Evolutionary conservation across 257 asterid genomes (phyloP).

Genomic region (Solanum bukasovii): DNA sequence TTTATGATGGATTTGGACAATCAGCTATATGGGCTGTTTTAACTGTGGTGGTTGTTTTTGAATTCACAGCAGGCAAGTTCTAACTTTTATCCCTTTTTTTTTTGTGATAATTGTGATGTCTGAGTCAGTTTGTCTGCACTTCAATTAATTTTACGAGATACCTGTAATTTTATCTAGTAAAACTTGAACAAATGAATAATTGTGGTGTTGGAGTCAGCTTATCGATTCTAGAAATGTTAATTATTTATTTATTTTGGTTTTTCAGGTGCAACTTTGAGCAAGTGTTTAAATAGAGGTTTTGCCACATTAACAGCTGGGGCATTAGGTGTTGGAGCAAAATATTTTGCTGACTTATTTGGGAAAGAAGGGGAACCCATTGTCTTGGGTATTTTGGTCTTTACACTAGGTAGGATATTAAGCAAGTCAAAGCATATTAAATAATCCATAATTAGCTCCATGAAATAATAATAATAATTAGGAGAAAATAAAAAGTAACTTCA

Average conservation of each 20-base stretch:
- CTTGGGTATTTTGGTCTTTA: conserved; percentile 50
- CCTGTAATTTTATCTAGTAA: background rate
- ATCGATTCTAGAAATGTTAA: background rate
- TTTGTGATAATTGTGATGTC: background rate
- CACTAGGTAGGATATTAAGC: conserved; percentile 28
- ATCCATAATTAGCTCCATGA: background rate
- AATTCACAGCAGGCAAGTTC: conserved; percentile 23
- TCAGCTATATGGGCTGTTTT: conserved; percentile 34
- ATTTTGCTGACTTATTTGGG: conserved; percentile 52
- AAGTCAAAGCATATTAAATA: background rate
- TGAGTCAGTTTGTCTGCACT: background rate
- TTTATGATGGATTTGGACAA: conserved; percentile 25
- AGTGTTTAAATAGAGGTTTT: conserved; percentile 57
- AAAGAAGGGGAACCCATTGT: conserved; percentile 55
- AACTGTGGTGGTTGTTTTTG: conserved; percentile 34
- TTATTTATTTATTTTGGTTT: background rate
- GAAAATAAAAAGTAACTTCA: background rate
- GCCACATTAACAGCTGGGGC: conserved; percentile 75
- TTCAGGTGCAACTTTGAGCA: conserved; percentile 62
- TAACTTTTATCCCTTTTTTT: background rate
- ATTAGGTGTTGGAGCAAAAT: conserved; percentile 67
- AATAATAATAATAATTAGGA: background rate
- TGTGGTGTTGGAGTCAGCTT: background rate
- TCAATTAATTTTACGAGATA: background rate
- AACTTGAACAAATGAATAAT: too few relatives aligned